These are phyloP conservation scores for Phaeosphaeriaceae sp. DNA, from an alignment of 2,329 filamentous ascomycete species.

Conservation along the genomic window DNA sequence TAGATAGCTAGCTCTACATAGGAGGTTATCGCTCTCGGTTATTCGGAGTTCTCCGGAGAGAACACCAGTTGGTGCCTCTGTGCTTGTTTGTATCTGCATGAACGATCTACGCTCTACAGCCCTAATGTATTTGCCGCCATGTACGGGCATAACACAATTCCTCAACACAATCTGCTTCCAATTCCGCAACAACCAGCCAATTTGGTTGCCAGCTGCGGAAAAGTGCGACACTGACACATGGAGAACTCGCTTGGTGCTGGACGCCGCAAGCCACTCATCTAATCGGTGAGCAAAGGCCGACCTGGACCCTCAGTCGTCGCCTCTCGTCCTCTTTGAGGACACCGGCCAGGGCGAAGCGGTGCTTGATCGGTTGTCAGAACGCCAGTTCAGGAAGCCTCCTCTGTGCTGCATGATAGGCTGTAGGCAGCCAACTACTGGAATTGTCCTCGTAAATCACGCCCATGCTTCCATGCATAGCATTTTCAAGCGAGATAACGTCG, in stretches of 20 bases:
- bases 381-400: constrained; percentile 26
- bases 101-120: constrained; percentile 20
- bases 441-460: constrained; percentile 7
- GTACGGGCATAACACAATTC: constrained; percentile 12
- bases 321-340: constrained; percentile 14
- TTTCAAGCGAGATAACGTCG: constrained; percentile 37
- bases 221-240: constrained; percentile 17
- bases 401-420: constrained; percentile 4
- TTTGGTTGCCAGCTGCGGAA: constrained; percentile 15
- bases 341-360: constrained; percentile 29
- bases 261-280: constrained; percentile 28
- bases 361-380: constrained; percentile 35
- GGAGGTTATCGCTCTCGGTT: constrained; percentile 10
- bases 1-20: too few relatives aligned
- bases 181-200: constrained; percentile 18
- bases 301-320: constrained; percentile 25
- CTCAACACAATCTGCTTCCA: constrained; percentile 30
- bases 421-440: background rate
- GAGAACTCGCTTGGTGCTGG: constrained; percentile 29
- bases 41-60: constrained; percentile 2
- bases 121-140: constrained; percentile 26
- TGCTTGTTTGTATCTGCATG: constrained; percentile 19
- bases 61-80: constrained; percentile 12
- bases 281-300: constrained; percentile 25
- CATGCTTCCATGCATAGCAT: constrained; percentile 6